Evolutionary conservation across 805 yeast species (phyloP).

Genomic region (Saturnispora quitensis): DNA sequence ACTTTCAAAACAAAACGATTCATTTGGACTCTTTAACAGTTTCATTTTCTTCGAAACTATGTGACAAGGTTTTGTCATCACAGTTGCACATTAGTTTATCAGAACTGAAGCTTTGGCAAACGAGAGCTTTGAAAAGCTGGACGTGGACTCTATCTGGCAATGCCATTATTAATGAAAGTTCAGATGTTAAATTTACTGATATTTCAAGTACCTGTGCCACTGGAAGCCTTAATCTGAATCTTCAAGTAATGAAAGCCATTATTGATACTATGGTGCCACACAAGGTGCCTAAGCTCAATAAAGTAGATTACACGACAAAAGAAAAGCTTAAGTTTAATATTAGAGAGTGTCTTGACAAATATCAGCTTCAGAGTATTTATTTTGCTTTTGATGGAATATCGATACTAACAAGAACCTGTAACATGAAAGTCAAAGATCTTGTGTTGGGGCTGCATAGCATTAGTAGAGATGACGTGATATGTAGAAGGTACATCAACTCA

Average conservation of each 20-base stretch:
- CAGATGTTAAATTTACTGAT: neutral
- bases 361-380: slow-evolving; percentile 6
- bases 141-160: slow-evolving; percentile 11
- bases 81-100: slow-evolving; percentile 10
- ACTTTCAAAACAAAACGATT: neutral
- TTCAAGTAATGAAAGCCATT: neutral
- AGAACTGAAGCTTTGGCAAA: slow-evolving; percentile 1
- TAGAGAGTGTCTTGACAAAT: slow-evolving; percentile 2
- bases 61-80: neutral
- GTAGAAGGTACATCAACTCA: slow-evolving; percentile 1
- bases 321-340: neutral
- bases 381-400: slow-evolving; percentile 12
- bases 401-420: neutral
- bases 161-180: neutral
- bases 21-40: slow-evolving; percentile 11
- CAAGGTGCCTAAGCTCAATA: neutral
- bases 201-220: slow-evolving; percentile 6
- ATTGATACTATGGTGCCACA: neutral
- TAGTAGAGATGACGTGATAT: slow-evolving; percentile 5
- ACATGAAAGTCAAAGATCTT: slow-evolving; percentile 8
- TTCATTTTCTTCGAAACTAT: slow-evolving; percentile 6
- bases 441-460: slow-evolving; percentile 9
- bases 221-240: slow-evolving; percentile 6
- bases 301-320: neutral
- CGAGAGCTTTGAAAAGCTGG: slow-evolving; percentile 1